Evolutionary conservation across 2,329 filamentous ascomycete genomes (phyloP).

Genomic region (Graphilbum ipis-grandicollis): DNA sequence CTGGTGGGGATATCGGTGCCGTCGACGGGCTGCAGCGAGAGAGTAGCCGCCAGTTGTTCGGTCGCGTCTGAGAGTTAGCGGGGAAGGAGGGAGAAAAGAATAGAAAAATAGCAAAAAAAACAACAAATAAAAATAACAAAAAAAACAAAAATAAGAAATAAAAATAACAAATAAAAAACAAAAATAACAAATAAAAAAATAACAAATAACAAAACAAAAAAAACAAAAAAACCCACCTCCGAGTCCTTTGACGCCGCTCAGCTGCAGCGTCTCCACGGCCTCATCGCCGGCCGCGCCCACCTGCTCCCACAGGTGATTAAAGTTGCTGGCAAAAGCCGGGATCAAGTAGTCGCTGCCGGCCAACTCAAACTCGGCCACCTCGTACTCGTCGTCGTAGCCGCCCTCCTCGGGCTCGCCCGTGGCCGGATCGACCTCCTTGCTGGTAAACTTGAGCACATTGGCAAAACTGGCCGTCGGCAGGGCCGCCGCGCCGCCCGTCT

Average conservation of each 20-base stretch:
- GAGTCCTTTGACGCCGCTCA: slow-evolving; percentile 81
- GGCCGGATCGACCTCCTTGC: slow-evolving; percentile 91
- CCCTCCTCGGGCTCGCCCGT: slow-evolving; percentile 82
- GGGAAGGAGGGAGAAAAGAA: background rate
- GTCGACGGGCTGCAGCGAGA: slow-evolving; percentile 86
- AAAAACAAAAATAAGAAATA: slow-evolving; percentile 9
- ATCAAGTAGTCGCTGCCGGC: slow-evolving; percentile 86
- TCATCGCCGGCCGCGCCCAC: slow-evolving; percentile 78
- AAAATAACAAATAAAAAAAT: background rate
- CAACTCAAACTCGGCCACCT: slow-evolving; percentile 85
- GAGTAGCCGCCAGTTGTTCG: slow-evolving; percentile 68
- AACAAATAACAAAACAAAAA: background rate
- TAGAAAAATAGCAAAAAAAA: background rate
- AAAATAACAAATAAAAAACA: slow-evolving; percentile 1
- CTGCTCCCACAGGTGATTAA: slow-evolving; percentile 91
- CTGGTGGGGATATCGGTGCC: slow-evolving; percentile 83
- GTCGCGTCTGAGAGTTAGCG: slow-evolving; percentile 54
- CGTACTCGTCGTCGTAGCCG: slow-evolving; percentile 95
- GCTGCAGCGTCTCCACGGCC: slow-evolving; percentile 76
- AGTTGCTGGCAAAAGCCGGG: slow-evolving; percentile 85
- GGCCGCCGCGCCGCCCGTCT: slow-evolving; percentile 55
- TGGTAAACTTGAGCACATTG: slow-evolving; percentile 90
- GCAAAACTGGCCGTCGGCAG: slow-evolving; percentile 71
- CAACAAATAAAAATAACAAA: background rate
- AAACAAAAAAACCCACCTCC: slow-evolving; percentile 45